These are phyloP conservation scores for Euphorbia tirucalli DNA, from an alignment of 345 rosid genomes.

Conservation along the genomic window DNA sequence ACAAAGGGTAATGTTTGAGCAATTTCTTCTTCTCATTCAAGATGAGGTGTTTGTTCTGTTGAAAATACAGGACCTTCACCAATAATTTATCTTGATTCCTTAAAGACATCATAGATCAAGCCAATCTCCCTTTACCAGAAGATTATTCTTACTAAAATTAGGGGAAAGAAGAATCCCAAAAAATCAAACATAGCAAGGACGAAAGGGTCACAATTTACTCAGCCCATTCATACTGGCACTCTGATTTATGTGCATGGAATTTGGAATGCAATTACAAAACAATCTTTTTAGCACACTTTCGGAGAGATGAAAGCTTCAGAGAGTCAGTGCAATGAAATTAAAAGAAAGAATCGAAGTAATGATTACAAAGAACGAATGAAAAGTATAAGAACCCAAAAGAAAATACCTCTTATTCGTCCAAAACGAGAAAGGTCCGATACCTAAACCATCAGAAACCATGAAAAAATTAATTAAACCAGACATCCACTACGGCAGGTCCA, in stretches of 20 bases:
- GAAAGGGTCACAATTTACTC: background rate
- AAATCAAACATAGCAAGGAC: background rate
- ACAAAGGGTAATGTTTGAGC: background rate
- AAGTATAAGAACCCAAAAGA: background rate
- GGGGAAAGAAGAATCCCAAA: background rate
- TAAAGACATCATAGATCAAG: background rate
- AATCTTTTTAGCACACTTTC: background rate
- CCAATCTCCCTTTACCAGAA: background rate
- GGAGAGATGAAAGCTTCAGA: conserved; percentile 1
- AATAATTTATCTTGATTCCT: background rate
- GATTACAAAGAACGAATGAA: background rate
- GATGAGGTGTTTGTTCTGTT: background rate
- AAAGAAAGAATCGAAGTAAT: background rate
- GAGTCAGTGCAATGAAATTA: background rate
- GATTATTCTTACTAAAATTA: background rate
- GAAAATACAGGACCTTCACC: background rate
- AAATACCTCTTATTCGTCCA: conserved; percentile 81
- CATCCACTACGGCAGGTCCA: background rate
- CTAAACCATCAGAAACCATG: conserved; percentile 35
- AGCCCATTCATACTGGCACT: background rate
- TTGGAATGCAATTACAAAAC: background rate
- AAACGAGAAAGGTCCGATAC: conserved; percentile 77
- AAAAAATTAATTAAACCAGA: background rate
- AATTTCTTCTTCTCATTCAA: background rate
- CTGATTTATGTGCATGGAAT: background rate